Evolutionary conservation across 1,284 basidiomycete species (phyloP).

Genomic region (Fomes fomentarius): DNA sequence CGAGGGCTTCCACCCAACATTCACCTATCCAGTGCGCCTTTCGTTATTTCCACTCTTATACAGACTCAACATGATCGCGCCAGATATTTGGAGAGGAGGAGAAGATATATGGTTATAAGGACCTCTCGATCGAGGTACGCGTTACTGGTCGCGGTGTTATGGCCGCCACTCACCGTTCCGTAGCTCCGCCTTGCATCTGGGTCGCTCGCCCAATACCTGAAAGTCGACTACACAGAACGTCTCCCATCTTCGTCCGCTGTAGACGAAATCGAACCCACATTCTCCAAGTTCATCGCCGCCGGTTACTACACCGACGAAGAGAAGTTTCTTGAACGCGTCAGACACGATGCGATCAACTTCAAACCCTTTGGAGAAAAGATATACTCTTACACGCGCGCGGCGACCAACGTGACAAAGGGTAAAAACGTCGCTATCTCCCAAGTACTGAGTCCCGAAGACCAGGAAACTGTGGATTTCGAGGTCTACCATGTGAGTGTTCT

Average conservation of each 20-base stretch:
- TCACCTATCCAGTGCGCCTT: constrained; percentile 82
- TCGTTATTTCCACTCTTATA: neutral
- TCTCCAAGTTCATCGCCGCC: constrained; percentile 81
- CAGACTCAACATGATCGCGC: no score
- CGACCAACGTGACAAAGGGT: constrained; percentile 41
- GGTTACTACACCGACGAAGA: constrained; percentile 70
- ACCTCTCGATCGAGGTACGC: constrained; percentile 77
- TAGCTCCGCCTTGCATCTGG: constrained; percentile 89
- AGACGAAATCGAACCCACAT: constrained; percentile 84
- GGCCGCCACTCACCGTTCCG: constrained; percentile 9
- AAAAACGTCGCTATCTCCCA: constrained; percentile 45
- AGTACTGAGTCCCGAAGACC: constrained; percentile 52
- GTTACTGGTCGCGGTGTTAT: constrained; percentile 30
- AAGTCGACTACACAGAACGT: constrained; percentile 69
- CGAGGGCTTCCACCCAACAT: constrained; percentile 76
- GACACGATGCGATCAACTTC: constrained; percentile 76
- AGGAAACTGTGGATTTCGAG: constrained; percentile 75
- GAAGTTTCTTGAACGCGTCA: constrained; percentile 69
- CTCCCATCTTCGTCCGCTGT: constrained; percentile 76
- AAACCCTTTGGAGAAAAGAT: constrained; percentile 79
- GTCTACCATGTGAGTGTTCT: constrained; percentile 76
- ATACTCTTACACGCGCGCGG: constrained; percentile 70
- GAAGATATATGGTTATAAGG: constrained; percentile 93
- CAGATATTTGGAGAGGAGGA: constrained; percentile 96
- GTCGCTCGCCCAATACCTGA: constrained; percentile 78